phyloP scores from a whole-genome alignment of 1,284 basidiomycete species.

The Gomphus bonarii region DNA sequence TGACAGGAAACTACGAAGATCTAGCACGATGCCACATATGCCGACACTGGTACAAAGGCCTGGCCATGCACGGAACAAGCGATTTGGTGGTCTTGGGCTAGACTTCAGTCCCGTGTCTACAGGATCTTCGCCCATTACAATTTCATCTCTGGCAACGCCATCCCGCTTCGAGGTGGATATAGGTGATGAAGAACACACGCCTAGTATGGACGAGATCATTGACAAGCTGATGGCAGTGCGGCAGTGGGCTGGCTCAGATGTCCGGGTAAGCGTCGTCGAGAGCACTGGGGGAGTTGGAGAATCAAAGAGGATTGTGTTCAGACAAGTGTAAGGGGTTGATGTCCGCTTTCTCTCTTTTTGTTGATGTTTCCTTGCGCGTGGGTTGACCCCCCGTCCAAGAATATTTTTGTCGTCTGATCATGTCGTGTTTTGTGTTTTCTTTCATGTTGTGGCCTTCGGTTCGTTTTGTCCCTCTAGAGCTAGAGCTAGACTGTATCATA shows the following conservation, averaged over 20 bases:
- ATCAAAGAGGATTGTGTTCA: slow-evolving; percentile 1
- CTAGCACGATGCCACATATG: slow-evolving; percentile 21
- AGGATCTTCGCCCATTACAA: slow-evolving; percentile 17
- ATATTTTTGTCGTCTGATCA: neutral
- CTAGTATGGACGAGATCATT: slow-evolving; percentile 27
- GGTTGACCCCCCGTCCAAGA: neutral
- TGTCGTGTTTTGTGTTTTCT: neutral
- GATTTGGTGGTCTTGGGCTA: slow-evolving; percentile 24
- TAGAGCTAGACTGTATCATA: too few relatives aligned
- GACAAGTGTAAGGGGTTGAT: neutral
- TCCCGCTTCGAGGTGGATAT: slow-evolving; percentile 17
- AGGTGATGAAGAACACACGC: slow-evolving; percentile 23
- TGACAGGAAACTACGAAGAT: slow-evolving; percentile 13
- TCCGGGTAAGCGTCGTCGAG: slow-evolving; percentile 1
- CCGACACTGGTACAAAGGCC: slow-evolving; percentile 13
- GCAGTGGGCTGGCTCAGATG: slow-evolving; percentile 1
- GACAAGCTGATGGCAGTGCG: slow-evolving; percentile 21
- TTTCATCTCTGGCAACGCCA: slow-evolving; percentile 13
- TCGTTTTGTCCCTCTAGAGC: too few relatives aligned
- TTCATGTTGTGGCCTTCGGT: too few relatives aligned
- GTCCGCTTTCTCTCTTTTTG: neutral
- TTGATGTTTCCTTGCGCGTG: neutral
- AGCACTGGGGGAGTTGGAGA: neutral
- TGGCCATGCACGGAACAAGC: slow-evolving; percentile 20
- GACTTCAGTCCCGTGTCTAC: slow-evolving; percentile 28